phyloP scores from a whole-genome alignment of 2,329 filamentous ascomycete genomes.

The Trichophyton mentagrophytes region DNA sequence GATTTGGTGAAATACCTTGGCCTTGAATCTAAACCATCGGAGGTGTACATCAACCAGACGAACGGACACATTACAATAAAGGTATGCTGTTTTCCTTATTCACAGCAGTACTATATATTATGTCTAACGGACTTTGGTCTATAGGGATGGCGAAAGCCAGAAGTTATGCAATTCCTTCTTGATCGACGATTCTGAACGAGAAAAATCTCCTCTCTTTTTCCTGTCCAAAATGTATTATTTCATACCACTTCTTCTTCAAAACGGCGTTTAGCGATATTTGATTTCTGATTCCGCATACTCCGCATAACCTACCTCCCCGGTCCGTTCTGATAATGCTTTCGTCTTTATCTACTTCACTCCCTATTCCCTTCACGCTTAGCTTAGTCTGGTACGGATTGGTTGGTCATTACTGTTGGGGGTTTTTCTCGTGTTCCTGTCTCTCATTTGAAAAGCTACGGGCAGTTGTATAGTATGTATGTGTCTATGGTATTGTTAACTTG shows the following conservation, averaged over 20 bases:
- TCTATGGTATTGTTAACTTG: background rate
- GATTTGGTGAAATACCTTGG: conserved; percentile 51
- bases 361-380: background rate
- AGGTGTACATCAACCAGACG: conserved; percentile 42
- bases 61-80: conserved; percentile 66
- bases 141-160: conserved; percentile 39
- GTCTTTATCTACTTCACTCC: background rate
- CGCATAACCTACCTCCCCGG: background rate
- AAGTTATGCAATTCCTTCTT: conserved; percentile 38
- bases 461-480: background rate
- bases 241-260: background rate
- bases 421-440: background rate
- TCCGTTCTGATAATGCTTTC: background rate
- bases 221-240: background rate
- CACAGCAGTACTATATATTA: too few relatives aligned
- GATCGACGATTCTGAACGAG: conserved; percentile 30
- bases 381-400: background rate
- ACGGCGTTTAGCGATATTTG: background rate
- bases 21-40: conserved; percentile 34
- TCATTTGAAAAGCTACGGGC: background rate
- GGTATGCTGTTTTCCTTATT: conserved; percentile 34
- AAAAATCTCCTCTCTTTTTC: background rate
- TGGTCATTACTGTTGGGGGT: background rate
- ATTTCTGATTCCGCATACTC: background rate
- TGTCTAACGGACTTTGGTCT: background rate